Base-by-base conservation (phyloP, 306 rosid species). In the Acacia acuminata region DNA sequence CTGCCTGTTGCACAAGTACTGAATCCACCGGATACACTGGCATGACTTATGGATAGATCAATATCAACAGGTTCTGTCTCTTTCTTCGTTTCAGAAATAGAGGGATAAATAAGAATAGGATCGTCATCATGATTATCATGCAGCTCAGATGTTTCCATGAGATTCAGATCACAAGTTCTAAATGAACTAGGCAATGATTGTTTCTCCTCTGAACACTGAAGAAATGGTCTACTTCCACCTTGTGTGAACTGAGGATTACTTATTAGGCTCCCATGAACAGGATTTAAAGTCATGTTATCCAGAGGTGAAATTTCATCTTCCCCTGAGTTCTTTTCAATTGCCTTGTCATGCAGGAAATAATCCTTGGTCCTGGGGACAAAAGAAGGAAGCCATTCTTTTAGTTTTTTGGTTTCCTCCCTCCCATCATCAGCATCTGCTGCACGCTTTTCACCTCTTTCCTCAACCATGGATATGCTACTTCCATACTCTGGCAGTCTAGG, bases 81-180 rank as follows among this genome's bases (percentile, higher is more conserved):
- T 83, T 87, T 89, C 85, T 90, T 91, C 44, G 79, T 64, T 87
- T 88, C 92, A 65, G 95, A 85, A 88, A 80, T 78, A 24, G 91
- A 48, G 6, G 91, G 86, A 72, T 85, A 87, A 34, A 83, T 85
- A 79, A 86, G 85, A 79, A 85, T 80, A 16, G 88, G 90, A 84
- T 88, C 90, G 61, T 83, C 85, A 42, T 85, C 91, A 66, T 84
- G 94, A 85, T 78, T 89, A 82, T 95, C 98, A 82, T 88, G 97
- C 32, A 88, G 82, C 76, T 95, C 98, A 78, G 92, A 82, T 61
- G 90, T 90, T 82, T 88, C 96, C 82, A 92, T 93, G 82, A 95
- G 97, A 89, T 95, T 93, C 69, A 95, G 98, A 90, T 95, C 99
- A 79, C 98, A 94, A 65, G 94, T 94, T 88, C 94, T 94, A 87